Evolutionary conservation across 2,329 filamentous ascomycete genomes (phyloP), one percentile per base, ranked within the genome.

Genomic region (Paraphoma sp.): DNA sequence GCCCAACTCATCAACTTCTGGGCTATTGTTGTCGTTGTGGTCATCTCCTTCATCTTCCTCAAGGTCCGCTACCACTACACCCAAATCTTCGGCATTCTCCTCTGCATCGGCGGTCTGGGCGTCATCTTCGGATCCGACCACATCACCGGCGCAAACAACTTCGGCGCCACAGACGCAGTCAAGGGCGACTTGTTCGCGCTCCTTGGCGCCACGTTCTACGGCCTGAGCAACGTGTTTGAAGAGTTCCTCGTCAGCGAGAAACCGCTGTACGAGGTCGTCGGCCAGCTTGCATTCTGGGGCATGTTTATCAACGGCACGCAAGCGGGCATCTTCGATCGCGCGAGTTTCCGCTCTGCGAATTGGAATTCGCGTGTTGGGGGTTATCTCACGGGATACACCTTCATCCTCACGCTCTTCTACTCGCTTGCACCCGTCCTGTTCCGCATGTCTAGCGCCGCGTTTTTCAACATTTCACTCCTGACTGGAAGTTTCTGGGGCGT

Each of bases 1-100:
- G 93, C 93, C 14, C 93, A 98, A 82, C 85, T 99, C 50, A 92
- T 99, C 80, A 97, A 97, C 83, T 98, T 98, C 81, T 98, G 94
- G 94, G 91, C 93, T 67, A 98, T 99, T 65, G 91, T 96, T 48
- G 88, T 94, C 60, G 95, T 99, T 18, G 92, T 98, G 17, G 73
- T 90, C 59, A 80, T 97, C 63, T 97, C 92, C 29, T 93, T 96
- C 79, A 64, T 88, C 62, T 82, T 97, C 67, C 86, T 99, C 55
- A 85, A 84, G 65, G 95, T 99, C 44, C 91, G 95, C 69, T 99
- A 99, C 84, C 92, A 93, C 80, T 81, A 86, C 74, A 87, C 91
- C 56, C 95, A 98, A 81, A 87, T 97, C 68, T 66, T 86, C 31
- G 95, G 95, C 53, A 98, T 99, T 75, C 72, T 97, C 47, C 82